Base-by-base conservation (phyloP, 805 yeast species). In the Myxozyma mucilagina region DNA sequence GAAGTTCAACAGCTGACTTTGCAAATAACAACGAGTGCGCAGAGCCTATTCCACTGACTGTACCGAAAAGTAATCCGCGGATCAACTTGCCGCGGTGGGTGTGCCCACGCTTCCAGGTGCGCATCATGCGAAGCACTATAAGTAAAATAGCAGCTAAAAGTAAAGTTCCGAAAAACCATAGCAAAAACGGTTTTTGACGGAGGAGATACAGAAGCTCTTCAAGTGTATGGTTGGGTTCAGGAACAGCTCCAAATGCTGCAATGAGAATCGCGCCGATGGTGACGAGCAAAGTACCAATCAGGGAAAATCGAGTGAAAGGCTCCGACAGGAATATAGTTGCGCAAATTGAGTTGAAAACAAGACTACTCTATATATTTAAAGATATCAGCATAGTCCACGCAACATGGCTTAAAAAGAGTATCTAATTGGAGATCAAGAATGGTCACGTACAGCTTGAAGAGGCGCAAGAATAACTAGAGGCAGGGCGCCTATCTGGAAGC, bases 1-100 rank as follows among this genome's bases (percentile, higher is more conserved):
- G 69, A 11, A 89, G 82, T 68, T 89, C 96, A 20, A 90, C 87
- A 0, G 89, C 82, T 0, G 91, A 84, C 73, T 90, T 90, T n/a
- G 96, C 96, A 74, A 90, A 80, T 59, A 91, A 78, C 53, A 91
- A 79, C 1, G 96, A 88, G 71, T 89, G 96, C 0, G 96, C 96
- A 0, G 96, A 87, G 50, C 90, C 76, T 0, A 86, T 82, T 1
- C 97, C 97, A 50, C 90, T 83, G 4, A 84, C 76, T 18, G 84
- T 69, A 1, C 96, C 96, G 71, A 79, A 87, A 11, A 82, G 71
- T 4, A 84, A 70, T 0, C 96, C 96, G 65, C 80, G 82, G 10
- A 77, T 60, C 56, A 79, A 75, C 35, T 68, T 66, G 50, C 65
- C 67, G n/a, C 60, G 58, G 38, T 59, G 67, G 10, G 69, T 57